These are phyloP conservation scores for Cairneyella variabilis DNA, from an alignment of 495 filamentous ascomycete species.

Conservation along the genomic window DNA sequence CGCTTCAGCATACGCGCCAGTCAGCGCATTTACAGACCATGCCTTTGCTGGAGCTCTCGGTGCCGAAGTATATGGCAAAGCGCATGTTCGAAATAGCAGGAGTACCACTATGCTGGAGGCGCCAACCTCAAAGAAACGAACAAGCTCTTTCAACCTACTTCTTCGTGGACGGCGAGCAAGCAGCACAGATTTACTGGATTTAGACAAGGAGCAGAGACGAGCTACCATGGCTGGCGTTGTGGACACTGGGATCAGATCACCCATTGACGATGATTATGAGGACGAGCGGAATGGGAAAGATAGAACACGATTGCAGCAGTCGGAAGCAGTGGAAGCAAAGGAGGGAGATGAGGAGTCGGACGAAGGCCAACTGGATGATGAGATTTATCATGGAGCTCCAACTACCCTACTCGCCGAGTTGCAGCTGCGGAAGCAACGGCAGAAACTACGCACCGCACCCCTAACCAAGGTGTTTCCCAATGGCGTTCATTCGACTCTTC, in stretches of 20 bases:
- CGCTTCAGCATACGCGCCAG: conserved; percentile 89
- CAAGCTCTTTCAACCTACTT: conserved; percentile 21
- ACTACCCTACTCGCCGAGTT: conserved; percentile 92
- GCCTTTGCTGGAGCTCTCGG: conserved; percentile 73
- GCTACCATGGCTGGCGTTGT: conserved; percentile 14
- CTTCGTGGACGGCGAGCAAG: conserved; percentile 21
- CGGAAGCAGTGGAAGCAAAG: conserved; percentile 8
- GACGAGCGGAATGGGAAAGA: conserved; percentile 18
- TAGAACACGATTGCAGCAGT: conserved; percentile 8
- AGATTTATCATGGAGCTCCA: conserved; percentile 61
- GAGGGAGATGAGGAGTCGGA: conserved; percentile 24
- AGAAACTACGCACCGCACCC: conserved; percentile 70
- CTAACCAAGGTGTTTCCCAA: conserved; percentile 61
- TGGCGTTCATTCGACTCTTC: conserved; percentile 82
- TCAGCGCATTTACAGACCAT: conserved; percentile 92
- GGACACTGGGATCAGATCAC: conserved; percentile 1
- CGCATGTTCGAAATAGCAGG: conserved; percentile 8
- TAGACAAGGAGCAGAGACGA: conserved; percentile 15
- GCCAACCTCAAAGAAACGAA: conserved; percentile 19
- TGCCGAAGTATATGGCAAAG: conserved; percentile 55
- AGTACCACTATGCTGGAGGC: conserved; percentile 16
- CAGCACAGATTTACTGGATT: conserved; percentile 12
- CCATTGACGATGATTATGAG: conserved; percentile 36
- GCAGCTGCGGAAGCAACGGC: conserved; percentile 80
- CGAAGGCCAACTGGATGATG: conserved; percentile 31